Percentiles rank a stretch among this genome's conserved stretches.
phyloP scores from a whole-genome alignment of 768 basidiomycete genomes.

The Pisolithus sp. region DNA sequence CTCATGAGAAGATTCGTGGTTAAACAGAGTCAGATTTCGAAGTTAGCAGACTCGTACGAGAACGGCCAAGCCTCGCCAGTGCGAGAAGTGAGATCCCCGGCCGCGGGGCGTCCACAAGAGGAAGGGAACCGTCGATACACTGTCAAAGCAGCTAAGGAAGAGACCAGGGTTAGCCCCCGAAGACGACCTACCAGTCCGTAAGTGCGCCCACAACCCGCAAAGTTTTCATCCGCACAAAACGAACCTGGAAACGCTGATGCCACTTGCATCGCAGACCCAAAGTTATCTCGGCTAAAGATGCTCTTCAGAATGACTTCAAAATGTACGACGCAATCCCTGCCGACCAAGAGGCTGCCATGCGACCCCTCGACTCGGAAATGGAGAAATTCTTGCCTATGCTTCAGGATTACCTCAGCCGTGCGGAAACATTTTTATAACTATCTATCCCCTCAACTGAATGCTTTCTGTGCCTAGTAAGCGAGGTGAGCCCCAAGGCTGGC shows the following conservation, averaged over 20 bases:
- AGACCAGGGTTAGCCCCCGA: constrained; percentile 4
- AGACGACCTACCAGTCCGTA: constrained; percentile 40
- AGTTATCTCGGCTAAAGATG: constrained; percentile 47
- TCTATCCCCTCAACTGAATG: background rate
- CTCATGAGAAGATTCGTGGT: background rate
- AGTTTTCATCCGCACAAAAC: background rate
- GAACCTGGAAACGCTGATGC: background rate
- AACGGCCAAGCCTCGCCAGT: constrained; percentile 12
- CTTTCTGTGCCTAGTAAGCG: constrained; percentile 17
- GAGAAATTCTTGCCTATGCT: constrained; percentile 74
- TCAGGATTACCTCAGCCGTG: constrained; percentile 66
- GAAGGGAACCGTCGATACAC: constrained; percentile 45
- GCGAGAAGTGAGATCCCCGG: constrained; percentile 8
- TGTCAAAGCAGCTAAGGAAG: constrained; percentile 26
- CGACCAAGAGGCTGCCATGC: constrained; percentile 22
- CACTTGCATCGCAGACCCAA: constrained; percentile 40
- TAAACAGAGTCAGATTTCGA: constrained; percentile 51
- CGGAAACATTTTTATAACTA: constrained; percentile 12
- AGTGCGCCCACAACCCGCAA: constrained; percentile 5
- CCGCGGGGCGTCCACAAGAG: constrained; percentile 24
- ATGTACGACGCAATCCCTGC: constrained; percentile 69
- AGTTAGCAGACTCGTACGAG: constrained; percentile 31
- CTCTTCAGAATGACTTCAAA: constrained; percentile 43
- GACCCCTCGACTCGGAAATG: constrained; percentile 51
- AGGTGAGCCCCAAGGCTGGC: constrained; percentile 10